A percentile compares a stretch with the other conserved stretches of the same genome.
Evolutionary conservation across 2,329 filamentous ascomycete genomes (phyloP).

Genomic region (Trichoderma arundinaceum): DNA sequence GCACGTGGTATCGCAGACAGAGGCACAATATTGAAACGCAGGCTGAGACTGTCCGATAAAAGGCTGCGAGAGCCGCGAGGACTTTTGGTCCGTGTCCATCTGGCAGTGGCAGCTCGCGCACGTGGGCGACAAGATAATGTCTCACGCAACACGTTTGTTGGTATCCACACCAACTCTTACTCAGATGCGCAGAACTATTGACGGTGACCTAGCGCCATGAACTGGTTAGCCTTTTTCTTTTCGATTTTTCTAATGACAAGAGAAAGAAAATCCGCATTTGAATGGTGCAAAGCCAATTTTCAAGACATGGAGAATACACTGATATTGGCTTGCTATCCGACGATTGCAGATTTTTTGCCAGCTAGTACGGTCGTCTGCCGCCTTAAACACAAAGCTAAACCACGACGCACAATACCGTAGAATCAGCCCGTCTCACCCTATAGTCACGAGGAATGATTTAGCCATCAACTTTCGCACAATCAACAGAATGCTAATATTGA

Average conservation of each 20-base stretch:
- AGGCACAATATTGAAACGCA: conserved; percentile 1
- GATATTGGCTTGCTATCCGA: neutral
- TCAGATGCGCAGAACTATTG: conserved; percentile 5
- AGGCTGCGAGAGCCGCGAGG: neutral
- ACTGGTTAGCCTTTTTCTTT: neutral
- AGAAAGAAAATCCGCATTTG: neutral
- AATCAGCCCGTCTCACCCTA: neutral
- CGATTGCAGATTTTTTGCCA: neutral
- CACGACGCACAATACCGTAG: neutral
- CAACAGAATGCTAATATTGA: neutral
- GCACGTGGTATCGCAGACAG: conserved; percentile 5
- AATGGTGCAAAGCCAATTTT: neutral
- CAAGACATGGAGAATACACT: neutral
- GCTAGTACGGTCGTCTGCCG: no score
- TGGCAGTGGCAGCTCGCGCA: conserved; percentile 10
- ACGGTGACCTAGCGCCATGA: conserved; percentile 2
- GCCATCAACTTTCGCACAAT: neutral
- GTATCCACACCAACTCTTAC: conserved; percentile 13
- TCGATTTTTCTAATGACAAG: neutral
- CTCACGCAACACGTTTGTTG: neutral
- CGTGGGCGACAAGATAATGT: conserved; percentile 19
- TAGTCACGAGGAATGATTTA: neutral
- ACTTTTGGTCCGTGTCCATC: conserved; percentile 15
- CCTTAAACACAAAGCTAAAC: neutral
- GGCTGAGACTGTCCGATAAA: neutral